These are phyloP conservation scores for Claviceps sp. DNA, from an alignment of 2,329 filamentous ascomycete genomes.

Conservation along the genomic window DNA sequence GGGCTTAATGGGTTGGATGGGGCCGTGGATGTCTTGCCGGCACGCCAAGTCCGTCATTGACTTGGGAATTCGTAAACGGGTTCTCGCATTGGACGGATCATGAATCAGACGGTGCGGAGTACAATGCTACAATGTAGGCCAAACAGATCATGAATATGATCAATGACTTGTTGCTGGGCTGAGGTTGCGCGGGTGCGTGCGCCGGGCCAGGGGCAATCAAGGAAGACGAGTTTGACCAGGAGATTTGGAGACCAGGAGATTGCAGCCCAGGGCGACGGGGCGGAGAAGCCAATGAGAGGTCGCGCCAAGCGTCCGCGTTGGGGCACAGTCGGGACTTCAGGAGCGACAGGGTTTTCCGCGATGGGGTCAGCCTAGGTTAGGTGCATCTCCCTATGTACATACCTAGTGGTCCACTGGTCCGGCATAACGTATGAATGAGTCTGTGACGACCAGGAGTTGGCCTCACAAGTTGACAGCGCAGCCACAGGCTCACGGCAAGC, in stretches of 20 bases:
- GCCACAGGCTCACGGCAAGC: too few relatives aligned
- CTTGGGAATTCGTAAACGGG: neutral
- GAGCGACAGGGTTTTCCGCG: too few relatives aligned
- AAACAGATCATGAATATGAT: neutral
- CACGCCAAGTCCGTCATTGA: neutral
- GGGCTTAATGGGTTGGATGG: neutral
- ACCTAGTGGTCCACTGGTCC: too few relatives aligned
- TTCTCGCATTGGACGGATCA: too few relatives aligned
- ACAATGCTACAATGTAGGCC: too few relatives aligned
- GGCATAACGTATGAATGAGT: too few relatives aligned
- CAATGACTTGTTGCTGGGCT: neutral
- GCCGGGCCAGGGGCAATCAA: neutral
- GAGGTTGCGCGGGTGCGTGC: constrained; percentile 1
- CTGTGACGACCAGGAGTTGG: too few relatives aligned
- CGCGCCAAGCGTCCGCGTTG: neutral
- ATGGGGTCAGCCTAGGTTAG: too few relatives aligned
- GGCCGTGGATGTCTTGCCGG: constrained; percentile 1
- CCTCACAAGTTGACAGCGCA: too few relatives aligned
- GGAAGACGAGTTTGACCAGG: neutral
- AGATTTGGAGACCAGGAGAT: neutral
- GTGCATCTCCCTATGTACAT: too few relatives aligned
- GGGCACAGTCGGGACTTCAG: too few relatives aligned
- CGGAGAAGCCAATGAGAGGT: constrained; percentile 1
- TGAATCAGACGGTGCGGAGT: neutral
- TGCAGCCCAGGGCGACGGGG: neutral